Percentiles rank a stretch among this genome's conserved stretches.
phyloP scores from a whole-genome alignment of 2,329 filamentous ascomycete genomes.

The Fusarium devonianum region DNA sequence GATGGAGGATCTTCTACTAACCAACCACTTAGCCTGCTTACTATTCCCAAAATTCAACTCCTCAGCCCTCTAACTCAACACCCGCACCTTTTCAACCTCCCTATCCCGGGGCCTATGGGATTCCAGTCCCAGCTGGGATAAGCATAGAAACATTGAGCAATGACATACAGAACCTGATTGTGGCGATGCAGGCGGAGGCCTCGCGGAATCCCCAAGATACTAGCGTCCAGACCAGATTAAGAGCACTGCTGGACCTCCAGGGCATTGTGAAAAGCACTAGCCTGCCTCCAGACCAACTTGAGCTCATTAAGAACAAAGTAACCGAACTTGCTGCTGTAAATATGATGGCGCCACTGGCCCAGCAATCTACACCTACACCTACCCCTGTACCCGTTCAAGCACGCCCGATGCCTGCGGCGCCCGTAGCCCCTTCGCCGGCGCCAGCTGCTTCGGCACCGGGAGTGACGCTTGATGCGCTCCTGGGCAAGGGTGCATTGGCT shows the following conservation, averaged over 20 bases:
- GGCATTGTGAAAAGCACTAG: slow-evolving; percentile 74
- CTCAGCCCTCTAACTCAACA: slow-evolving; percentile 47
- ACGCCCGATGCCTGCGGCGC: slow-evolving; percentile 46
- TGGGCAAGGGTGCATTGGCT: slow-evolving; percentile 67
- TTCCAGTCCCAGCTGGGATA: slow-evolving; percentile 54
- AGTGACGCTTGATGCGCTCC: slow-evolving; percentile 64
- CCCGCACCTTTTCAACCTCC: slow-evolving; percentile 53
- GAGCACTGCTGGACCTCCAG: slow-evolving; percentile 86
- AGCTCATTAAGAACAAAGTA: slow-evolving; percentile 85
- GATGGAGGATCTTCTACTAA: slow-evolving; percentile 11
- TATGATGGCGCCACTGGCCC: slow-evolving; percentile 58
- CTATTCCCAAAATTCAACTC: slow-evolving; percentile 51
- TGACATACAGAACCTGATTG: slow-evolving; percentile 83
- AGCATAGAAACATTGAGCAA: slow-evolving; percentile 78
- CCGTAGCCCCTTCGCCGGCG: slow-evolving; percentile 45
- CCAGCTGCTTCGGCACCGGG: slow-evolving; percentile 44
- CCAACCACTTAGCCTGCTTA: slow-evolving; percentile 15
- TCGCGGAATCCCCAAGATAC: slow-evolving; percentile 78
- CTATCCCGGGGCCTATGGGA: slow-evolving; percentile 48
- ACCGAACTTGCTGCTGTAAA: slow-evolving; percentile 73
- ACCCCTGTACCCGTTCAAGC: slow-evolving; percentile 43
- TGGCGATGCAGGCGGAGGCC: slow-evolving; percentile 75
- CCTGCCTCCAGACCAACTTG: slow-evolving; percentile 81
- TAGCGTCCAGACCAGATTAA: slow-evolving; percentile 78
- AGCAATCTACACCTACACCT: slow-evolving; percentile 51